phyloP scores from a whole-genome alignment of 2,329 filamentous ascomycete species.

The Fonsecaea multimorphosa region DNA sequence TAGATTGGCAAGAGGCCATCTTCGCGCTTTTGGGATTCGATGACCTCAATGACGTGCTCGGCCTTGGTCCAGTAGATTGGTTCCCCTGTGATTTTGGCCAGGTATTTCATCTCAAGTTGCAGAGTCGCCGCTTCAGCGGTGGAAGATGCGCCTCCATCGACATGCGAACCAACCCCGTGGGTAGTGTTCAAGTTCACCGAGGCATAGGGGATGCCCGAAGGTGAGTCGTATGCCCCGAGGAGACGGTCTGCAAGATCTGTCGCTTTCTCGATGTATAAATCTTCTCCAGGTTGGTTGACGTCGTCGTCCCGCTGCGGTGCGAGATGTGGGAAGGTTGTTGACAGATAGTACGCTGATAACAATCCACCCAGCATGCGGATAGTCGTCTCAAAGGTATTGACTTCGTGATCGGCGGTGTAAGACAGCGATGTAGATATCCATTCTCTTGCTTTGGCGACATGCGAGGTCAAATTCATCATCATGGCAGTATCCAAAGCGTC shows the following conservation, averaged over 20 bases:
- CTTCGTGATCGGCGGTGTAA: conserved; percentile 84
- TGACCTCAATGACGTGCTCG: conserved; percentile 88
- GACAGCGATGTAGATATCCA: conserved; percentile 83
- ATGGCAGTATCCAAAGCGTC: conserved; percentile 96
- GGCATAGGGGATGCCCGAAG: conserved; percentile 84
- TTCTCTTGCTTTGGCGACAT: conserved; percentile 80
- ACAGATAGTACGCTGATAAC: conserved; percentile 93
- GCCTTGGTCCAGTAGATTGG: conserved; percentile 88
- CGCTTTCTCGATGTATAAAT: conserved; percentile 94
- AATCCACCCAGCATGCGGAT: conserved; percentile 96
- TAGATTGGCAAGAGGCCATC: conserved; percentile 93
- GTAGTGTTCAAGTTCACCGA: conserved; percentile 85
- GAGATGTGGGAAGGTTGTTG: conserved; percentile 78
- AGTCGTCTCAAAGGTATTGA: conserved; percentile 97
- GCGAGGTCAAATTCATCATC: conserved; percentile 92
- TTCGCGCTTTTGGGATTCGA: conserved; percentile 78
- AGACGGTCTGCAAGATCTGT: conserved; percentile 89
- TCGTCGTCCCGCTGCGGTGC: conserved; percentile 76
- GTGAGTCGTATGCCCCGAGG: conserved; percentile 83
- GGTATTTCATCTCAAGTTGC: conserved; percentile 96
- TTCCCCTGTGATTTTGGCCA: conserved; percentile 93
- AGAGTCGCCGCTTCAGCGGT: conserved; percentile 91
- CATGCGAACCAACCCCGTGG: conserved; percentile 79
- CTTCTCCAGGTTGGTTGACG: conserved; percentile 75
- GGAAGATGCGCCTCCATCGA: conserved; percentile 84